Percentiles rank a stretch among this genome's conserved stretches.
Conservation (phyloP, 345 rosid species). For the Eucalyptus sp. region DNA sequence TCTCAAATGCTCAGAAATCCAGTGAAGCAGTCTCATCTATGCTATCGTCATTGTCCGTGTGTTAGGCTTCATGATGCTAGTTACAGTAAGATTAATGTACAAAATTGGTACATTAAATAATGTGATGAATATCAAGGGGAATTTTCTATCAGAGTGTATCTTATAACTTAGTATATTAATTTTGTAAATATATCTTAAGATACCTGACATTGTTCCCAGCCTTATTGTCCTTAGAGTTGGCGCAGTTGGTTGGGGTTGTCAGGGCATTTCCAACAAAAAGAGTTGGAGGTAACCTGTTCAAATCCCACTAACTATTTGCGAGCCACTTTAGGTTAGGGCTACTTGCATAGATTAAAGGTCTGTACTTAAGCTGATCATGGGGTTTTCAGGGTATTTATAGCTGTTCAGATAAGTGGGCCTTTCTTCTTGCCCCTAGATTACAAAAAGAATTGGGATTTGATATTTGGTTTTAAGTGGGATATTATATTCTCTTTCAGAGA, state of each 20-base stretch:
- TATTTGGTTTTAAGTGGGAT: neutral
- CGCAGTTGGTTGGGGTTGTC: neutral
- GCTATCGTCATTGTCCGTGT: neutral
- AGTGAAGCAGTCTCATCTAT: neutral
- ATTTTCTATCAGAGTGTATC: neutral
- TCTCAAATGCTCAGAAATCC: neutral
- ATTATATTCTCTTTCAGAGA: neutral
- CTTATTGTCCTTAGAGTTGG: neutral
- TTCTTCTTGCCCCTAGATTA: neutral
- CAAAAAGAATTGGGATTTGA: neutral
- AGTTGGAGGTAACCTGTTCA: neutral
- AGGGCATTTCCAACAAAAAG: neutral
- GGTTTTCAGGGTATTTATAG: neutral
- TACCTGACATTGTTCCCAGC: neutral
- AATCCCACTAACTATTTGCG: neutral
- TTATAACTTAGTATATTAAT: neutral
- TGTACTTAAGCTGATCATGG: neutral
- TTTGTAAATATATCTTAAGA: neutral
- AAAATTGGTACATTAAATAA: neutral
- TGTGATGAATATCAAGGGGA: neutral
- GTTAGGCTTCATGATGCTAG: neutral
- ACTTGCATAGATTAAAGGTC: neutral
- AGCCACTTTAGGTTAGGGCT: neutral
- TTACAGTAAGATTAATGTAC: neutral
- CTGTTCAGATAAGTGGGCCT: neutral